Conservation (phyloP, 2,329 filamentous ascomycete genomes). For the Basipetospora chlamydospora region DNA sequence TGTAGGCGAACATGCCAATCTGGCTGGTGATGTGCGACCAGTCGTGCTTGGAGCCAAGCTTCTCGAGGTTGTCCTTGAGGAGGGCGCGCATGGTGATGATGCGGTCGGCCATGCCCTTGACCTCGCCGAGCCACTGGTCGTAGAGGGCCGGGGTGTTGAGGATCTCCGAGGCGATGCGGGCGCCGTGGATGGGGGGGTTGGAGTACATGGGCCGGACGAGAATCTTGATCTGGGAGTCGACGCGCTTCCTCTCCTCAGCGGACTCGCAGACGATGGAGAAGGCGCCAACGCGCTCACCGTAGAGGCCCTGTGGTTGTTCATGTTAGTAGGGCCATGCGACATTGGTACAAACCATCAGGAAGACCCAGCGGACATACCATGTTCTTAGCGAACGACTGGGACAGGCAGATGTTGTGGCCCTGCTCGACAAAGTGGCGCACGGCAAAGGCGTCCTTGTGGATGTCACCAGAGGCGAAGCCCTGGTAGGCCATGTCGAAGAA, state of each 20-base stretch:
- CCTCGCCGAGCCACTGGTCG: conserved; percentile 88
- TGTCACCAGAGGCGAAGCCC: conserved; percentile 88
- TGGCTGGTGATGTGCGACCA: conserved; percentile 98
- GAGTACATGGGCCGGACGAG: conserved; percentile 94
- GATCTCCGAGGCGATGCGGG: conserved; percentile 84
- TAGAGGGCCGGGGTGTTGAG: conserved; percentile 74
- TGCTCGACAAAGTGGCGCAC: conserved; percentile 85
- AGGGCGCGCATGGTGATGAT: conserved; percentile 97
- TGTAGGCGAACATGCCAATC: conserved; percentile 99
- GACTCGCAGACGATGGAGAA: conserved; percentile 85
- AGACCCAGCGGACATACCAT: conserved; percentile 46
- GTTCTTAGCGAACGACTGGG: conserved; percentile 98
- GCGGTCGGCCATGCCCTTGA: conserved; percentile 97
- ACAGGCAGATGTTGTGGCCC: conserved; percentile 76
- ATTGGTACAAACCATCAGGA: conserved; percentile 3
- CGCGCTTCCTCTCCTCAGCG: conserved; percentile 81
- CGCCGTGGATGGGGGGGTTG: conserved; percentile 93
- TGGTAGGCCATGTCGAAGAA: conserved; percentile 99
- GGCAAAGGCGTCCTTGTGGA: conserved; percentile 83
- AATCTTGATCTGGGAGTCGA: conserved; percentile 98
- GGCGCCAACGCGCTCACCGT: conserved; percentile 93
- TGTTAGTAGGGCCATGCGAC: neutral
- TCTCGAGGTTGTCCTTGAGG: conserved; percentile 88
- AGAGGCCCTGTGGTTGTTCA: conserved; percentile 59
- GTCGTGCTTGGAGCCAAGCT: conserved; percentile 88